A percentile compares a stretch with the other conserved stretches of the same genome.
These are phyloP conservation scores for maize (Zea mays) DNA, from an alignment of 176 grass and related monocot species.

Conservation along the genomic window Zm-B73-REFERENCE-NAM-5.0 NC_050098.1:199106501-199107000, in stretches of 20 bases:
- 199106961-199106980: conserved; percentile 14
- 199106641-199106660: conserved; percentile 66
- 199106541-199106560: conserved; percentile 80
- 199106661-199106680: conserved; percentile 75
- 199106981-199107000: conserved; percentile 54
- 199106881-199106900: not conserved
- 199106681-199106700: conserved; percentile 61
- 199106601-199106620: conserved; percentile 73
- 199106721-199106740: conserved; percentile 49
- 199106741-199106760: conserved; percentile 81
- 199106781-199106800: conserved; percentile 58
- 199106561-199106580: conserved; percentile 71
- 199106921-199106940: conserved; percentile 13
- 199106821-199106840: conserved; percentile 40
- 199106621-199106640: conserved; percentile 57
- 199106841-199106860: conserved; percentile 18
- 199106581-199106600: conserved; percentile 79
- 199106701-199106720: conserved; percentile 58
- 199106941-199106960: conserved; percentile 7
- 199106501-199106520: not conserved
- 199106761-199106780: conserved; percentile 76
- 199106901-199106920: not conserved
- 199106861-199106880: not conserved
- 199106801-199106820: conserved; percentile 58
- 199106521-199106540: conserved; percentile 28